Evolutionary conservation across 163 green algal species (phyloP), one percentile per base, ranked within the genome.

Genomic region (Smithsoniella earleae): DNA sequence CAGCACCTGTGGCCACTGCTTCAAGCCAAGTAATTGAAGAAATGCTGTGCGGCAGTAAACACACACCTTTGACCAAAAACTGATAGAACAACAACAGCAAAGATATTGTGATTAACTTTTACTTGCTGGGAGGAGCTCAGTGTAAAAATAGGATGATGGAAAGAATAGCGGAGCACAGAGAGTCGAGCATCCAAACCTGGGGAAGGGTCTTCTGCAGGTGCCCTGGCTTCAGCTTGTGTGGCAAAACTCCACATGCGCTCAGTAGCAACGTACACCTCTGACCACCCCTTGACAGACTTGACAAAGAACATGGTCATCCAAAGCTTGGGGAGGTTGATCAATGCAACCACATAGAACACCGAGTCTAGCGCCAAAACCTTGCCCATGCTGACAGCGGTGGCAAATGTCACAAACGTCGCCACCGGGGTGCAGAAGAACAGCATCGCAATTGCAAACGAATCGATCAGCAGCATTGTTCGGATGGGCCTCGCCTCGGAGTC

Each of bases 241-340:
- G 73, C 20, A 30, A 77, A 77, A 3, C 16, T 49, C 38, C 62
- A 66, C 37, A 77, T 66, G 36, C 73, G 63, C 73, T 20, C 73
- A 6, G 46, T 22, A 28, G 73, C 2, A 16, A 77, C 73, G 31
- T 58, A 74, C 46, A 36, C 1, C 40, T 77, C 73, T 27, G 27
- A 55, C 0, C 10, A n/a, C 20, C 44, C 34, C 46, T 77, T 62
- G 45, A 80, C 46, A 28, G 73, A n/a, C 64, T 75, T 34, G 5
- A 82, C 75, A 62, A 88, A 90, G 66, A 88, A 88, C 27, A 82
- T 77, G 40, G 74, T 73, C 66, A 87, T 79, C 73, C 79, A 83
- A 16, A 90, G 75, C 76, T 85, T 77, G 38, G 85, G 83, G 45
- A 90, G 75, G 31, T 62, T 58, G 31, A 77, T 46, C 49, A 76